Percentiles rank a stretch among this genome's conserved stretches.
Evolutionary conservation across 192 early-diverging fungal genomes (phyloP).

Genomic region (Gonapodya sp.): DNA sequence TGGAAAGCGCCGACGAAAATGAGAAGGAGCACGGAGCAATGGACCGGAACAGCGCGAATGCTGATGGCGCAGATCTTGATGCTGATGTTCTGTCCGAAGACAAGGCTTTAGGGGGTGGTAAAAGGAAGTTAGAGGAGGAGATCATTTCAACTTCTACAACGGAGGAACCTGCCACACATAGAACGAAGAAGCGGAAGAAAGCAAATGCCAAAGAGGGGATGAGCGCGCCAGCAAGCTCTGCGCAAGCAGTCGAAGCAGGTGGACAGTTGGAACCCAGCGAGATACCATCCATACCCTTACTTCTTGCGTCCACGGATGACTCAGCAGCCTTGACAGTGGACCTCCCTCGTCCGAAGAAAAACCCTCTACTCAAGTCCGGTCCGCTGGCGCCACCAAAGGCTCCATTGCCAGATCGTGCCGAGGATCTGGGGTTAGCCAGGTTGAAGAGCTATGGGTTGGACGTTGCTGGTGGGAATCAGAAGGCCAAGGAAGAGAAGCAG

Average conservation of each 20-base stretch:
- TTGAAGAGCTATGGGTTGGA: background rate
- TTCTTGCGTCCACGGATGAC: background rate
- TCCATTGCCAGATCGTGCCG: background rate
- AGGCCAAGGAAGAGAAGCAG: background rate
- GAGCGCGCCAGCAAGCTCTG: background rate
- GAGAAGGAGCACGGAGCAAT: constrained; percentile 5
- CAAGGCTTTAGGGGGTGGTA: background rate
- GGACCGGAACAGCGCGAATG: background rate
- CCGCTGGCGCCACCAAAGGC: background rate
- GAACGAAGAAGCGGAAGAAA: background rate
- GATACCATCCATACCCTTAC: background rate
- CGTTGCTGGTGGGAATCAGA: background rate
- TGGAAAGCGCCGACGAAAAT: background rate
- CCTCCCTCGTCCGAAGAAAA: background rate
- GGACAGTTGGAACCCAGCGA: background rate
- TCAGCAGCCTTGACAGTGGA: background rate
- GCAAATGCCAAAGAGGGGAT: background rate
- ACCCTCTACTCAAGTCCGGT: background rate
- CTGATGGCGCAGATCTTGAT: background rate
- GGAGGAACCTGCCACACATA: background rate
- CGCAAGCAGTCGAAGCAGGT: background rate
- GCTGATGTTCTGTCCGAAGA: background rate
- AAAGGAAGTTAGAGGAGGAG: background rate
- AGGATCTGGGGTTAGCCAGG: background rate
- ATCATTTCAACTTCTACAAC: background rate